Percentiles rank a stretch among this genome's conserved stretches.
Conservation (phyloP, 2,329 filamentous ascomycete genomes). For the Pyrenochaeta sp. region DNA sequence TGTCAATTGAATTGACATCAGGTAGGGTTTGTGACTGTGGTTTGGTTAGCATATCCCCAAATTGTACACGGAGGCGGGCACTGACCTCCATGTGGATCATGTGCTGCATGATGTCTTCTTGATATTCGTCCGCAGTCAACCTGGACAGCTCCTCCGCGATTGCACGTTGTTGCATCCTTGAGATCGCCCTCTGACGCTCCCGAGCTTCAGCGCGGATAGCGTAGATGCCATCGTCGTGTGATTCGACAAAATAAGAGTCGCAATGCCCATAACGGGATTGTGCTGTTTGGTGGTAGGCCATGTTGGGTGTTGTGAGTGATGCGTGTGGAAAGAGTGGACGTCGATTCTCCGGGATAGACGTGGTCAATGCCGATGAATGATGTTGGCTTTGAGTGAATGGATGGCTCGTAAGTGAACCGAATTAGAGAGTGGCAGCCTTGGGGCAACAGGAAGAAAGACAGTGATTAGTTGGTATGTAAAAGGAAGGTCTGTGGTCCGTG, state of each 20-base stretch:
- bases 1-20: conserved; percentile 97
- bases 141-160: conserved; percentile 89
- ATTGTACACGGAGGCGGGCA: conserved; percentile 21
- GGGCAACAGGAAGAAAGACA: conserved; percentile 58
- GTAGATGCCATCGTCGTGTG: conserved; percentile 62
- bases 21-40: conserved; percentile 81
- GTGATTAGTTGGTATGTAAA: conserved; percentile 65
- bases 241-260: conserved; percentile 73
- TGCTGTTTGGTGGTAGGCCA: conserved; percentile 63
- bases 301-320: conserved; percentile 53
- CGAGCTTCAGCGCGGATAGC: conserved; percentile 69
- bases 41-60: conserved; percentile 31
- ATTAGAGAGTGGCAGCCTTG: conserved; percentile 61
- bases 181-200: conserved; percentile 79
- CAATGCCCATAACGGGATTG: conserved; percentile 67
- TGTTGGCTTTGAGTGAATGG: conserved; percentile 49
- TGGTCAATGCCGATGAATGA: conserved; percentile 18
- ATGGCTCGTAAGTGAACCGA: conserved; percentile 48
- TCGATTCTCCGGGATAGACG: conserved; percentile 55
- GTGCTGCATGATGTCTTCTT: conserved; percentile 92
- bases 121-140: conserved; percentile 85
- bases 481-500: conserved; percentile 47
- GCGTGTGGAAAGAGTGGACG: conserved; percentile 53
- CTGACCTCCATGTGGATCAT: conserved; percentile 92
- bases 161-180: conserved; percentile 83